Base-by-base conservation (phyloP, 2,329 filamentous ascomycete genomes). In the Fusarium chuoi region DNA sequence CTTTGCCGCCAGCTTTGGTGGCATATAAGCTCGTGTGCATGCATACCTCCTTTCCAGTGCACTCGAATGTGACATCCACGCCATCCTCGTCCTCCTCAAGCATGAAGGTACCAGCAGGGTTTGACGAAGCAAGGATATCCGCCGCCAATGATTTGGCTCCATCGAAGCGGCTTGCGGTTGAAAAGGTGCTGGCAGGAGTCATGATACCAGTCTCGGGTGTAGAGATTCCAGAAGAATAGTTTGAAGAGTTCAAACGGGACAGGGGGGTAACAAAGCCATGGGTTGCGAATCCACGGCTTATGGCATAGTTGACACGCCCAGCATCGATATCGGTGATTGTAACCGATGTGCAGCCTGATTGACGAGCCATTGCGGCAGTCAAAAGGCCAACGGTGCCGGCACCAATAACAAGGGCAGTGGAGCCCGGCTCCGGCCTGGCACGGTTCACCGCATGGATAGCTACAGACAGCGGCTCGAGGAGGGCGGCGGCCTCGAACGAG, bases 11-110 rank as follows among this genome's bases (percentile, higher is more conserved):
- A 0, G 92, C 87, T 65, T 87, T 87, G 15, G 92, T 91, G 7
- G 91, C 91, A 75, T 92, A 94, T 26, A 95, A 89, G n/a, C 90
- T 88, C 4, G 91, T 92, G 79, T 94, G 92, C 83, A 94, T 91
- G 79, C 92, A 94, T 1, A 89, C 86, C 71, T 93, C 92, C 69
- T 94, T 93, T 35, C 93, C 93, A 0, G 93, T 94, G 79, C 92
- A 94, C 81, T 95, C 93, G 73, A 94, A 94, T 1, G 92, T 89
- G 10, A 92, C 82, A 77, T 94, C 91, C 6, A 94, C 88, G 52
- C 92, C 91, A 3, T 85, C 88, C 77, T 92, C 89, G 57, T 92
- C 91, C 58, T 93, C 91, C 28, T 87, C 77, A 4, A 83, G 60
- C n/a, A 79, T 66, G 6, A 77, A 79, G 13, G 75, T 76, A 17